Evolutionary conservation across 1,139 yeast species (phyloP).

Genomic region (Meyerozyma carpophila): DNA sequence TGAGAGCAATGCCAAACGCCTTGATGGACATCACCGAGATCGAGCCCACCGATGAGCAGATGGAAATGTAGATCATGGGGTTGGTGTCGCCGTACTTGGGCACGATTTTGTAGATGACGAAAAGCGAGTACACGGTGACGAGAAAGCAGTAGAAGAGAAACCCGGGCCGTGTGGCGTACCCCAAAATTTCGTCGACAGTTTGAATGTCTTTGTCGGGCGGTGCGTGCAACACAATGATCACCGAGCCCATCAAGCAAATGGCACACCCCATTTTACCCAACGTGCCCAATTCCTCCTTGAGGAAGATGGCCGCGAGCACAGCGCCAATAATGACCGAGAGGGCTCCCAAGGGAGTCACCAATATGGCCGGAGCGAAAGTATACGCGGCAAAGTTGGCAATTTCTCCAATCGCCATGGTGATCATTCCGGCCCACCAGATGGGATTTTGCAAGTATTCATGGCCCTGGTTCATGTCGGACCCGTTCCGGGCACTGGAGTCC

Average conservation of each 20-base stretch:
- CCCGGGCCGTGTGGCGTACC: constrained; percentile 76
- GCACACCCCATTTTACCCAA: constrained; percentile 96
- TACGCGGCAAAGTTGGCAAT: constrained; percentile 92
- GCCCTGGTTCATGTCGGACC: constrained; percentile 60
- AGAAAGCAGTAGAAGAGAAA: constrained; percentile 61
- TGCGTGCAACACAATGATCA: constrained; percentile 86
- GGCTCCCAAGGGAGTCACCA: constrained; percentile 92
- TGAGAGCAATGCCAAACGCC: constrained; percentile 90
- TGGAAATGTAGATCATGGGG: constrained; percentile 87
- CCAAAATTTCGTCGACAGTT: constrained; percentile 83
- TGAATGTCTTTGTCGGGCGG: constrained; percentile 88
- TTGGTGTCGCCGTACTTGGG: constrained; percentile 76
- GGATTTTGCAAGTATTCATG: constrained; percentile 77
- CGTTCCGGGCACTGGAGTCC: constrained; percentile 63
- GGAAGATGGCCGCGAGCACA: constrained; percentile 76
- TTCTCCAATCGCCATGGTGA: constrained; percentile 89
- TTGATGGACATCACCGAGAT: constrained; percentile 89
- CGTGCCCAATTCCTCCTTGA: constrained; percentile 82
- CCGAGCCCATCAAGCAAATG: constrained; percentile 81
- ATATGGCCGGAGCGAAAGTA: constrained; percentile 90
- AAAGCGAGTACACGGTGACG: constrained; percentile 62
- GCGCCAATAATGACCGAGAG: constrained; percentile 88
- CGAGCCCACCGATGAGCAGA: constrained; percentile 88
- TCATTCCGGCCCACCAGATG: constrained; percentile 93
- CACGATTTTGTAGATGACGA: constrained; percentile 79